phyloP scores from a whole-genome alignment of 495 filamentous ascomycete genomes.

The Platismatia glauca region DNA sequence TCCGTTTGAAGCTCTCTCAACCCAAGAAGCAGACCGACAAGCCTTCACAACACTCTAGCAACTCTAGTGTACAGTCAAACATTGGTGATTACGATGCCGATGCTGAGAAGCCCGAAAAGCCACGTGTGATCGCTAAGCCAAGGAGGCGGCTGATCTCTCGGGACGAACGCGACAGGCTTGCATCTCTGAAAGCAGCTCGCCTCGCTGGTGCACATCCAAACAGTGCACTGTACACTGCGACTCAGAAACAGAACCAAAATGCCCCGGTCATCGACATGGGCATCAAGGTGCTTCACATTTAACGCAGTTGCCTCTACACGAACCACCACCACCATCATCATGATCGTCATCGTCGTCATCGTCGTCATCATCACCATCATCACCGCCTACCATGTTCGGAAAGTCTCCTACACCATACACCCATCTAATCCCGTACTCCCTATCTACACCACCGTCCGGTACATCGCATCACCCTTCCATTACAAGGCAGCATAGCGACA shows the following conservation, averaged over 20 bases:
- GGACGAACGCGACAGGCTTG: constrained; percentile 17
- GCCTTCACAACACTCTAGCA: constrained; percentile 6
- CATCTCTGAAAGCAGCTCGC: constrained; percentile 14
- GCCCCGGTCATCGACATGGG: constrained; percentile 13
- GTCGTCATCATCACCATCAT: not conserved
- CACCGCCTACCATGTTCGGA: not conserved
- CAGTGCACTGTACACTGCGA: constrained; percentile 7
- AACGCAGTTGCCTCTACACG: not conserved
- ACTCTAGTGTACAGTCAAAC: constrained; percentile 53
- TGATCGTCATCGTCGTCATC: not conserved
- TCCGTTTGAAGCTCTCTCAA: constrained; percentile 25
- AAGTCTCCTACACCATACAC: not conserved
- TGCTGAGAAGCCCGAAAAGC: constrained; percentile 13
- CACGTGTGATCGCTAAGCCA: constrained; percentile 17
- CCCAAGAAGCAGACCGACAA: constrained; percentile 18
- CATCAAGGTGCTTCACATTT: constrained; percentile 20
- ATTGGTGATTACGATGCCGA: constrained; percentile 60
- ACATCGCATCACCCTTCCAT: not conserved
- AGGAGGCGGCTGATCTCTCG: constrained; percentile 17
- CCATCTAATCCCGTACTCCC: not conserved
- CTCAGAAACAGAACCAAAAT: constrained; percentile 13
- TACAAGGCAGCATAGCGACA: constrained; percentile 16
- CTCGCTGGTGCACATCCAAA: constrained; percentile 4
- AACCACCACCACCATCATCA: not conserved
- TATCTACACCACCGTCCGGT: not conserved